Base-by-base conservation (phyloP, 2,329 filamentous ascomycete genomes). In the Paraphaeosphaeria sporulosa region DNA sequence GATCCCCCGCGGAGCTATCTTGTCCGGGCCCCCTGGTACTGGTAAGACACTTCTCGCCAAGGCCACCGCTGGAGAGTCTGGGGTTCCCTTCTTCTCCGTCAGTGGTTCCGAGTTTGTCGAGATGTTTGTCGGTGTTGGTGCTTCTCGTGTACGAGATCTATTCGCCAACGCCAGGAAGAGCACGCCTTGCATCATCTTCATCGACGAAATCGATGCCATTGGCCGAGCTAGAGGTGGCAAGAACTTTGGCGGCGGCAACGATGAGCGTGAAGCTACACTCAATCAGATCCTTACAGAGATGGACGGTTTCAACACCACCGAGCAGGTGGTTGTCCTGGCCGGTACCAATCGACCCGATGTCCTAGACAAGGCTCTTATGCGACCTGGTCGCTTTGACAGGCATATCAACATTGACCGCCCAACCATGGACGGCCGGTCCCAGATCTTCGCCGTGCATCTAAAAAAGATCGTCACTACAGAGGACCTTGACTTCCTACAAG, bases 231-330 rank as follows among this genome's bases (percentile, higher is more conserved):
- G 95, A 81, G 85, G 89, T 23, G 96, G 97, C 75, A 87, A 90
- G 38, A 90, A 90, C 65, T 92, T 92, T 60, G 90, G 91, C 42
- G 94, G 94, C 65, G 95, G 95, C 63, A 98, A 98, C 74, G 95
- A 99, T 75, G 95, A 99, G 82, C 90, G 95, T 63, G 95, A 99
- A 81, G 92, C 92, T 50, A 99, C 95, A 0, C 88, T 99, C 30
- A 99, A 99, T 80, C 95, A 99, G 81, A 98, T 99, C 63, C 84
- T 99, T 56, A 99, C 95, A 0, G 95, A 99, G 79, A 99, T 99
- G 95, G 95, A 99, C 76, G 95, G 94, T 60, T 98, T 98, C 88
- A 97, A 97, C 80, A 98, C 94, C 8, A 88, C 90, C 2, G 94
- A 98, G 73, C 94, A 98, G 81, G 92, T 99, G 44, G 94, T 99